Evolutionary conservation across 768 basidiomycete genomes (phyloP).

Genomic region (Kwoniella mangroviensis): DNA sequence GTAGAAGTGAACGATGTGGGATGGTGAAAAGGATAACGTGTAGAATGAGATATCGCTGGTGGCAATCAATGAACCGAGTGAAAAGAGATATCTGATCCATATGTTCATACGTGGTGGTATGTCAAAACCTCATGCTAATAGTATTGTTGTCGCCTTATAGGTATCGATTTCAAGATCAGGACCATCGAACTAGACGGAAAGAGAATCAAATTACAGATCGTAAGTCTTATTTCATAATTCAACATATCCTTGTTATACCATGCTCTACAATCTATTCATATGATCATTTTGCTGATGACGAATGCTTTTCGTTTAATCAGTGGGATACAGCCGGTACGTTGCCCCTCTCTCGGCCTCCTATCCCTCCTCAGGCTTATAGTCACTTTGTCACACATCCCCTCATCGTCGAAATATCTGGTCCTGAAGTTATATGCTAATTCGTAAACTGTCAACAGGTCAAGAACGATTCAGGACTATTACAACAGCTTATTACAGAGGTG

Average conservation of each 20-base stretch:
- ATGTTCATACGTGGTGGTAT: no score
- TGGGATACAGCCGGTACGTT: slow-evolving; percentile 84
- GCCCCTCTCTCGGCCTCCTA: no score
- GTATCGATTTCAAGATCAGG: slow-evolving; percentile 90
- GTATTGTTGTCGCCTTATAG: slow-evolving; percentile 3
- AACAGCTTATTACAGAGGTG: slow-evolving; percentile 96
- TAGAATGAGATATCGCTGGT: neutral
- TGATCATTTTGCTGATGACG: no score
- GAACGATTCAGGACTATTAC: slow-evolving; percentile 98
- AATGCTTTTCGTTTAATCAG: slow-evolving; percentile 59
- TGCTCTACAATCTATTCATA: no score
- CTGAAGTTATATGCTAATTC: slow-evolving; percentile 58
- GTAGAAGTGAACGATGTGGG: no score
- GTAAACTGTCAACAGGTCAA: slow-evolving; percentile 77
- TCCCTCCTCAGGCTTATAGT: no score
- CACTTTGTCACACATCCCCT: no score
- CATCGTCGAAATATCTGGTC: no score
- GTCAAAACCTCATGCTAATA: no score
- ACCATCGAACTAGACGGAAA: slow-evolving; percentile 98
- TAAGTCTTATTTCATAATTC: slow-evolving; percentile 59
- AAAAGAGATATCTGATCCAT: neutral
- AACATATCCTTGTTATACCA: neutral
- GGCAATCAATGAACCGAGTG: neutral
- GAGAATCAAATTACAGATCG: slow-evolving; percentile 98
- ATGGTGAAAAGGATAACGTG: no score